A percentile compares a stretch with the other conserved stretches of the same genome.
phyloP scores from a whole-genome alignment of 2,329 filamentous ascomycete genomes.

The Fusarium armeniacum region DNA sequence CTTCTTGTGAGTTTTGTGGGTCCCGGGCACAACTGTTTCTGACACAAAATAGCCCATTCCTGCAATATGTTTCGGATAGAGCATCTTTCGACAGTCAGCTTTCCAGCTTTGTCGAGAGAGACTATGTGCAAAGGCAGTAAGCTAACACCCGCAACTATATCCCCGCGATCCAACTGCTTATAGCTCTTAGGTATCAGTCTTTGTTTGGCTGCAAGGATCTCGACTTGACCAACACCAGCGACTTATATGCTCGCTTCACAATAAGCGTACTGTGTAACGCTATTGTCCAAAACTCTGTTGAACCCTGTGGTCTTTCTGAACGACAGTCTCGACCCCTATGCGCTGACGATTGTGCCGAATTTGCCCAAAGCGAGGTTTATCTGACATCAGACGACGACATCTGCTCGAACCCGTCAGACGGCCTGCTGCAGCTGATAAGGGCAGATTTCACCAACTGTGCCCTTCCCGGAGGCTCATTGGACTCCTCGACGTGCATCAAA shows the following conservation, averaged over 20 bases:
- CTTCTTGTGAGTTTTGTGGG: constrained; percentile 70
- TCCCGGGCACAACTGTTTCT: constrained; percentile 7
- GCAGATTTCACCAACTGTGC: constrained; percentile 94
- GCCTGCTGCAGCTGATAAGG: constrained; percentile 82
- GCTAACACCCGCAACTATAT: constrained; percentile 48
- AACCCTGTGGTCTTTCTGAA: constrained; percentile 75
- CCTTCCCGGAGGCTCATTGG: constrained; percentile 83
- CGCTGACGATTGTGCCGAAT: constrained; percentile 88
- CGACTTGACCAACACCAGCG: constrained; percentile 81
- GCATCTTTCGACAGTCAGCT: constrained; percentile 84
- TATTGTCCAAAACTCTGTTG: constrained; percentile 89
- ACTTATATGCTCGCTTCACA: constrained; percentile 93
- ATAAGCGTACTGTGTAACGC: constrained; percentile 93
- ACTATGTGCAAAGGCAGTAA: constrained; percentile 84
- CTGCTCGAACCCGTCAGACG: constrained; percentile 75
- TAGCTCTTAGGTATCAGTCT: constrained; percentile 76
- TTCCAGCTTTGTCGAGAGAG: constrained; percentile 77
- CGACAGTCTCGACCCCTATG: constrained; percentile 81
- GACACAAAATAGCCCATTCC: constrained; percentile 76
- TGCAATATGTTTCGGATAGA: constrained; percentile 82
- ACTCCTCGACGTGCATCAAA: constrained; percentile 77
- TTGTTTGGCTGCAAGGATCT: constrained; percentile 85
- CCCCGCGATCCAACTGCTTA: constrained; percentile 19
- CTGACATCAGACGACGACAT: constrained; percentile 81
- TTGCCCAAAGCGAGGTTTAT: constrained; percentile 88